Conservation (phyloP, 495 filamentous ascomycete genomes). For the Penicillium maclennaniae region DNA sequence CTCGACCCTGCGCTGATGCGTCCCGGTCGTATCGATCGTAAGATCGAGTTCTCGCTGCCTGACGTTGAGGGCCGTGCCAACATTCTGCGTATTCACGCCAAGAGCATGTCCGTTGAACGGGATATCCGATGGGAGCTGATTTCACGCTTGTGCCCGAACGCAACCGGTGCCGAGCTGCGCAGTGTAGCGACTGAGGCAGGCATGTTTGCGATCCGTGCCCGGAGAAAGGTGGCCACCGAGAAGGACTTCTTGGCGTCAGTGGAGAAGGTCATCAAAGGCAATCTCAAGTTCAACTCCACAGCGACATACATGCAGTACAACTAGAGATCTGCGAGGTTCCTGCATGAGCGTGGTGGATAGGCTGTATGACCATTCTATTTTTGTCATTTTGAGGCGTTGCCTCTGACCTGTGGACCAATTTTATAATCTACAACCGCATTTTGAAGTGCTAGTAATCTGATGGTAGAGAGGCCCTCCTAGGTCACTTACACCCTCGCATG, state of each 20-base stretch:
- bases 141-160: conserved; percentile 92
- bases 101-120: conserved; percentile 98
- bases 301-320: conserved; percentile 99
- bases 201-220: conserved; percentile 96
- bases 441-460: not conserved
- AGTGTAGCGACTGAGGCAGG: conserved; percentile 99
- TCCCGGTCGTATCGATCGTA: conserved; percentile 95
- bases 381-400: conserved; percentile 17
- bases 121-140: conserved; percentile 99
- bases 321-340: conserved; percentile 37
- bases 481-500: too few relatives aligned
- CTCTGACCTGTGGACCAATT: conserved; percentile 17
- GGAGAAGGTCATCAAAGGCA: conserved; percentile 99
- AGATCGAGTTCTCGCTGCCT: conserved; percentile 97
- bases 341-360: conserved; percentile 22
- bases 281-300: conserved; percentile 98
- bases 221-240: conserved; percentile 97
- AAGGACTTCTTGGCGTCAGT: conserved; percentile 98
- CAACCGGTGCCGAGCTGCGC: conserved; percentile 88
- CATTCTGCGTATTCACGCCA: conserved; percentile 96
- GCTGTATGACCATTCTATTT: conserved; percentile 23
- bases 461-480: not conserved
- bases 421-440: conserved; percentile 19
- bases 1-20: conserved; percentile 95
- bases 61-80: conserved; percentile 96